phyloP scores from a whole-genome alignment of 2,329 filamentous ascomycete species.

The Clonostachys chloroleuca region DNA sequence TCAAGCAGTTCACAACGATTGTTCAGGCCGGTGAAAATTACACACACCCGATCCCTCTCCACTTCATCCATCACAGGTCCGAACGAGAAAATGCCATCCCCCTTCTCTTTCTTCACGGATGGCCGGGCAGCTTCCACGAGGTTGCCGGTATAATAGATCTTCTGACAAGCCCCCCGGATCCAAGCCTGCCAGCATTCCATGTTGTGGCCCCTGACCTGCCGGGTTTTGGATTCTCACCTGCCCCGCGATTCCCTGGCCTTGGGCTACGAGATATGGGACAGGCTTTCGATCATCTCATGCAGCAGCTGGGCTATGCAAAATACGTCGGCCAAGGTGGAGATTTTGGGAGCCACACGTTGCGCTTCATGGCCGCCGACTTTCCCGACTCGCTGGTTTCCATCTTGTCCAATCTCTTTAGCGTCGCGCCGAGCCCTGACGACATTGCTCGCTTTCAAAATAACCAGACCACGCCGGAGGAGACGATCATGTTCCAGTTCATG shows the following conservation, averaged over 20 bases:
- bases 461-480: slow-evolving; percentile 1
- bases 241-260: slow-evolving; percentile 5
- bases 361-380: not conserved
- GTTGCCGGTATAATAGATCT: slow-evolving; percentile 22
- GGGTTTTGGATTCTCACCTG: slow-evolving; percentile 36
- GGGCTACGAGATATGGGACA: slow-evolving; percentile 5
- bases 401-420: not conserved
- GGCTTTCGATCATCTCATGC: slow-evolving; percentile 8
- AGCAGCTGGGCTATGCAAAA: slow-evolving; percentile 8
- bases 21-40: not conserved
- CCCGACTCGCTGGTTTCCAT: not conserved
- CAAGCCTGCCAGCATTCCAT: slow-evolving; percentile 31
- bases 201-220: slow-evolving; percentile 38
- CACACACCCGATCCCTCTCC: not conserved
- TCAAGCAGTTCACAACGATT: slow-evolving; percentile 1
- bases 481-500: not conserved
- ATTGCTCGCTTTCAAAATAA: not conserved
- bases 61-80: slow-evolving; percentile 4
- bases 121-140: slow-evolving; percentile 36
- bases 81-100: slow-evolving; percentile 22
- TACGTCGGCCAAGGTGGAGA: slow-evolving; percentile 7
- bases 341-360: not conserved
- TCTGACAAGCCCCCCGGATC: slow-evolving; percentile 17
- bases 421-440: not conserved
- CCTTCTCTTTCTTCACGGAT: slow-evolving; percentile 34